A percentile compares a stretch with the other conserved stretches of the same genome.
Conservation (phyloP, 768 basidiomycete species). For the Gautieria morchelliformis region DNA sequence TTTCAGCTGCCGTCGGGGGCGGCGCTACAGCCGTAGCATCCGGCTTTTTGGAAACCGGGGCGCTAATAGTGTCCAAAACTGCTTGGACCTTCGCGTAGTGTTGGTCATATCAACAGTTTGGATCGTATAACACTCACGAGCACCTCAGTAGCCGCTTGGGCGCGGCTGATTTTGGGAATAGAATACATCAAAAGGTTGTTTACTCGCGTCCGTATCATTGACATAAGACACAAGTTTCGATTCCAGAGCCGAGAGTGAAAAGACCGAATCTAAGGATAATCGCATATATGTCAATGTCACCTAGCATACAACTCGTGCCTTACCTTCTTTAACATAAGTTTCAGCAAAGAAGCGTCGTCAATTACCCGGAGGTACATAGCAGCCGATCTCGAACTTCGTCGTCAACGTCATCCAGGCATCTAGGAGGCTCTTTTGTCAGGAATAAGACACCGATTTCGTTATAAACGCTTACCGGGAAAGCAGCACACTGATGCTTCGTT, state of each 20-base stretch:
- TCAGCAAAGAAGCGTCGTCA: conserved; percentile 68
- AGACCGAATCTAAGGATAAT: conserved; percentile 68
- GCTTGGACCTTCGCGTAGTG: conserved; percentile 53
- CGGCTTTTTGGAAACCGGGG: conserved; percentile 31
- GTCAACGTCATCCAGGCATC: conserved; percentile 96
- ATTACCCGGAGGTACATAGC: conserved; percentile 87
- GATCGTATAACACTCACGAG: conserved; percentile 47
- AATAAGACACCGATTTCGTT: background rate
- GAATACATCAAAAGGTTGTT: conserved; percentile 75
- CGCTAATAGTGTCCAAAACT: conserved; percentile 78
- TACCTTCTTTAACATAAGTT: conserved; percentile 88
- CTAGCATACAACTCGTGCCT: conserved; percentile 11
- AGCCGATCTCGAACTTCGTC: conserved; percentile 98
- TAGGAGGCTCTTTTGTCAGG: conserved; percentile 19
- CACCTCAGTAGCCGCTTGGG: conserved; percentile 84
- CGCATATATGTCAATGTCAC: conserved; percentile 2
- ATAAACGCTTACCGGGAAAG: conserved; percentile 55
- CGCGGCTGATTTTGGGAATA: conserved; percentile 90
- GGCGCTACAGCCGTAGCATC: conserved; percentile 44
- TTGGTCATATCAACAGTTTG: background rate
- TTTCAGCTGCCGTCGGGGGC: conserved; percentile 77
- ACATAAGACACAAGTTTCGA: conserved; percentile 90
- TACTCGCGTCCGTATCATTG: conserved; percentile 62
- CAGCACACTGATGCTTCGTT: conserved; percentile 81
- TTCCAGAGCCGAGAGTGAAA: conserved; percentile 84